Evolutionary conservation across 805 yeast genomes (phyloP).

Genomic region (Barnettozyma sucrosica): DNA sequence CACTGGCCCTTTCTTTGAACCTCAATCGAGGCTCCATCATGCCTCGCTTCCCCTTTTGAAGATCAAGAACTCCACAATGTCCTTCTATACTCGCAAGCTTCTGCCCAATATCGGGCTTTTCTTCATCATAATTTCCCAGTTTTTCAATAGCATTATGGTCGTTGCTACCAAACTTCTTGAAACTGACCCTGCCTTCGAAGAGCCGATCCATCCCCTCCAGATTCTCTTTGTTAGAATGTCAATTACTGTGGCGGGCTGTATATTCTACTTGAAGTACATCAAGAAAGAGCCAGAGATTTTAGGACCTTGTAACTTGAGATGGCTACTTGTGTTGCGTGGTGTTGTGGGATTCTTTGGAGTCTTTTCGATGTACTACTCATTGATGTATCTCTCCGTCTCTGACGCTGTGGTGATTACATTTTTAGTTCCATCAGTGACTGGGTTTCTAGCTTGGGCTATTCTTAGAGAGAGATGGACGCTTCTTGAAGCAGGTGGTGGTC

Average conservation of each 20-base stretch:
- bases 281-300: conserved; percentile 56
- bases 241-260: conserved; percentile 58
- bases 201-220: conserved; percentile 71
- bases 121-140: conserved; percentile 54
- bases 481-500: conserved; percentile 64
- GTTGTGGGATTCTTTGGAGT: conserved; percentile 75
- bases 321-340: conserved; percentile 56
- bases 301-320: conserved; percentile 59
- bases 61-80: background rate
- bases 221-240: conserved; percentile 73
- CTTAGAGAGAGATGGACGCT: conserved; percentile 61
- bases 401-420: conserved; percentile 82
- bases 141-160: conserved; percentile 74
- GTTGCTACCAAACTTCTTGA: conserved; percentile 70
- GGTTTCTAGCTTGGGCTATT: conserved; percentile 62
- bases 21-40: background rate
- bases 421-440: conserved; percentile 70
- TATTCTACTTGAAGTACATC: conserved; percentile 46
- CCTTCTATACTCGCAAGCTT: conserved; percentile 6
- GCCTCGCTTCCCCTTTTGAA: conserved; percentile 2
- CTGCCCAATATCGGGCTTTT: conserved; percentile 43
- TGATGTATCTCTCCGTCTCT: conserved; percentile 66
- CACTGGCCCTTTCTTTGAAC: background rate
- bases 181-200: conserved; percentile 51
- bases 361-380: conserved; percentile 68